Evolutionary conservation across 2,329 filamentous ascomycete genomes (phyloP).

Genomic region (Cladobotryum mycophilum): DNA sequence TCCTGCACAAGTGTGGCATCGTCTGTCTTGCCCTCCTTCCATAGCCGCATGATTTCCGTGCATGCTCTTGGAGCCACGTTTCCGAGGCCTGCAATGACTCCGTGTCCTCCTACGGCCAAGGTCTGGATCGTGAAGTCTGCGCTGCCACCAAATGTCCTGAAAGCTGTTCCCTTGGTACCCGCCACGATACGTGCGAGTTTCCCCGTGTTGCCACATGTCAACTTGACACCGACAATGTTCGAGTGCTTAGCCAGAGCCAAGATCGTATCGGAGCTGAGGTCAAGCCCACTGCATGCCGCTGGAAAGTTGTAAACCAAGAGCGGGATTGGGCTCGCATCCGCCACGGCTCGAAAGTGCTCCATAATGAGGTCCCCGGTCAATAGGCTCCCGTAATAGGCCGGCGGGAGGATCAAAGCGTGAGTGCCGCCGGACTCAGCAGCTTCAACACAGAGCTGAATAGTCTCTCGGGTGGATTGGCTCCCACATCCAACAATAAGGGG

Average conservation of each 20-base stretch:
- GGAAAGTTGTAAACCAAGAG: constrained; percentile 61
- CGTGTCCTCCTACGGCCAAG: constrained; percentile 62
- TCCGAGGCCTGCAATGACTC: constrained; percentile 64
- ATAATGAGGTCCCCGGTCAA: constrained; percentile 52
- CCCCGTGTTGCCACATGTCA: constrained; percentile 59
- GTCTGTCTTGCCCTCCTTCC: constrained; percentile 47
- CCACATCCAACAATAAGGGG: constrained; percentile 66
- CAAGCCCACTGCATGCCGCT: constrained; percentile 48
- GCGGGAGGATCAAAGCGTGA: constrained; percentile 61
- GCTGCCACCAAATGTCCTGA: constrained; percentile 66
- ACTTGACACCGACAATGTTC: constrained; percentile 58
- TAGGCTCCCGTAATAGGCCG: constrained; percentile 60
- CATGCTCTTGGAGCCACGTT: constrained; percentile 65
- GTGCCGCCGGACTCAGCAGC: constrained; percentile 59
- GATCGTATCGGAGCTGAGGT: constrained; percentile 52
- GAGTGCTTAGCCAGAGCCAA: constrained; percentile 43
- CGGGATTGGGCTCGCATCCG: constrained; percentile 50
- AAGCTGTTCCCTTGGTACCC: constrained; percentile 35
- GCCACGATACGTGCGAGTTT: constrained; percentile 47
- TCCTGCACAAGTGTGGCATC: constrained; percentile 60
- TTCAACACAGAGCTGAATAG: constrained; percentile 59
- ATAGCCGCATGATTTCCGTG: constrained; percentile 54
- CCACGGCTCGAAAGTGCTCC: constrained; percentile 57
- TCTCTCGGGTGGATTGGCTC: constrained; percentile 60
- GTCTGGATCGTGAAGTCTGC: constrained; percentile 70